Evolutionary conservation across 345 rosid genomes (phyloP).

Genomic region (Noccaea bulbosa): DNA sequence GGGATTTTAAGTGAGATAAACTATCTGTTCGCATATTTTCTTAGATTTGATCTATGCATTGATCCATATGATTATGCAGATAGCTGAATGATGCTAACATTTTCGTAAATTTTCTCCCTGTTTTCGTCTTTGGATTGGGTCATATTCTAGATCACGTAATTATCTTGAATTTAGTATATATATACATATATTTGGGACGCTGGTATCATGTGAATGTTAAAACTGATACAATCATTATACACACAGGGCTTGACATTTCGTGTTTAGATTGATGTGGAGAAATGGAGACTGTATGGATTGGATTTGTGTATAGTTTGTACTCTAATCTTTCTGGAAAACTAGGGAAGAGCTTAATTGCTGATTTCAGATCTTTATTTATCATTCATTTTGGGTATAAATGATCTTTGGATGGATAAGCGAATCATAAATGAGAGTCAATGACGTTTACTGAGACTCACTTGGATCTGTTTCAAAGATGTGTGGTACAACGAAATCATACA

Average conservation of each 20-base stretch:
- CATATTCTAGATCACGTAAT: not conserved
- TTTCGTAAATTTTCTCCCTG: not conserved
- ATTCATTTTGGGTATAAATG: not conserved
- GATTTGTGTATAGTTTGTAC: not conserved
- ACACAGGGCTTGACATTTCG: not conserved
- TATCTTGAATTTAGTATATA: not conserved
- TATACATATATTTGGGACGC: slow-evolving; percentile 2
- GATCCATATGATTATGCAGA: slow-evolving; percentile 16
- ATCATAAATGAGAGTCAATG: slow-evolving; percentile 2
- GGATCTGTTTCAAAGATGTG: slow-evolving; percentile 10
- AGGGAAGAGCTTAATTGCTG: not conserved
- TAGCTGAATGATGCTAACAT: slow-evolving; percentile 7
- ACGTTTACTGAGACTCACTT: not conserved
- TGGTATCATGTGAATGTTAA: not conserved
- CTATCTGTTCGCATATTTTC: not conserved
- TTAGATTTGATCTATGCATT: slow-evolving; percentile 30
- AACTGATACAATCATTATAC: not conserved
- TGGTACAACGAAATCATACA: not conserved
- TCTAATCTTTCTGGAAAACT: not conserved
- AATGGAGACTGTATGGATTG: not conserved
- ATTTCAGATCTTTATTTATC: not conserved
- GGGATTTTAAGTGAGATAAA: not conserved
- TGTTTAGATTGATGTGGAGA: slow-evolving; percentile 8
- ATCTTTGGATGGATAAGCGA: not conserved
- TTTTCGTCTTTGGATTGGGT: slow-evolving; percentile 7